Evolutionary conservation across 208 protist genomes (phyloP).

Genomic region (Endotrypanum monterogeii): DNA sequence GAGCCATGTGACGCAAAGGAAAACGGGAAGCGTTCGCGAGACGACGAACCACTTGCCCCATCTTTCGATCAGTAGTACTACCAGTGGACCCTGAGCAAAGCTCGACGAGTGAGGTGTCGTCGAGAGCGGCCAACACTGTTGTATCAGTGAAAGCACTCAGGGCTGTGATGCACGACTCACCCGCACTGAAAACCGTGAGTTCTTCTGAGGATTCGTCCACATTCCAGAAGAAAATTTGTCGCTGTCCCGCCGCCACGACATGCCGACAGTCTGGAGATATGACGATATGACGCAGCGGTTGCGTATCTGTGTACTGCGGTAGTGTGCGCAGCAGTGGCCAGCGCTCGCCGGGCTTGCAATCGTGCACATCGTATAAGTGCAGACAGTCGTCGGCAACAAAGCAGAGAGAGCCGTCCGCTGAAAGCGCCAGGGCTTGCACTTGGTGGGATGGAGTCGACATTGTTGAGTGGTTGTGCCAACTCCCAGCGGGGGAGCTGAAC

Average conservation of each 20-base stretch:
- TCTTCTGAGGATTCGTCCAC: conserved; percentile 27
- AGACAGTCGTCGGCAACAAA: conserved; percentile 83
- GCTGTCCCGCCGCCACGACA: conserved; percentile 44
- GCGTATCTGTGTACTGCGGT: conserved; percentile 53
- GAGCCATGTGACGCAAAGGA: conserved; percentile 40
- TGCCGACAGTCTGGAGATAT: conserved; percentile 34
- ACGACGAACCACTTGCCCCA: conserved; percentile 25
- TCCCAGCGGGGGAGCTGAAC: conserved; percentile 43
- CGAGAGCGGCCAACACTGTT: conserved; percentile 55
- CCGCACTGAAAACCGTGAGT: conserved; percentile 19
- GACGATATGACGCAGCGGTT: conserved; percentile 45
- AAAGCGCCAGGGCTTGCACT: conserved; percentile 56
- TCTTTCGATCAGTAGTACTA: background rate
- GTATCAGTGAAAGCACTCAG: conserved; percentile 48
- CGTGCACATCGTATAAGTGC: conserved; percentile 57
- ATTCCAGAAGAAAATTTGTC: conserved; percentile 68
- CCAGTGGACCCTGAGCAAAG: conserved; percentile 22
- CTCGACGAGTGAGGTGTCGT: conserved; percentile 45
- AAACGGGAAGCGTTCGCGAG: conserved; percentile 23
- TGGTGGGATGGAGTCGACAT: conserved; percentile 58
- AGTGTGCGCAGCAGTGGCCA: conserved; percentile 60
- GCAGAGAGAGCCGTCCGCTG: conserved; percentile 70
- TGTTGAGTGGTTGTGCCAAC: conserved; percentile 79
- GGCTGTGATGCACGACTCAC: conserved; percentile 39
- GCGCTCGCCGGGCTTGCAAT: conserved; percentile 51